These are phyloP conservation scores for Coffea humblotiana DNA, from an alignment of 305 asterid genomes.

Conservation along the genomic window DNA sequence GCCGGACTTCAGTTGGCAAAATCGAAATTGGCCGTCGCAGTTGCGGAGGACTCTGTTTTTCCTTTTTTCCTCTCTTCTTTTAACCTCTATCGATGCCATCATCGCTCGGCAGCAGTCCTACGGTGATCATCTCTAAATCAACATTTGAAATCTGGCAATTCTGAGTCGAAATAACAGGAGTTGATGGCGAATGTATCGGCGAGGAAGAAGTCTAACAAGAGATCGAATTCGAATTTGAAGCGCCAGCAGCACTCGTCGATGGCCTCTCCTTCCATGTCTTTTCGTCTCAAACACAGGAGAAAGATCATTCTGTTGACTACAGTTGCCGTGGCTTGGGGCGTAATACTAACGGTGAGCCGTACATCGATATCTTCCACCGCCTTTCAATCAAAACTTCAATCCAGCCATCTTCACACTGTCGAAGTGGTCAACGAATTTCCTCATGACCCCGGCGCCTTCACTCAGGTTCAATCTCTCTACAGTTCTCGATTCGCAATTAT, in stretches of 20 bases:
- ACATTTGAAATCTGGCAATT: background rate
- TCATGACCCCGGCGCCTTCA: constrained; percentile 75
- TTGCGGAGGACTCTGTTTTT: too few species aligned
- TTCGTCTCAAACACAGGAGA: constrained; percentile 16
- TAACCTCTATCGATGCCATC: too few species aligned
- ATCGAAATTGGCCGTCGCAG: background rate
- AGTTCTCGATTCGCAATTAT: background rate
- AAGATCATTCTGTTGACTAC: constrained; percentile 25
- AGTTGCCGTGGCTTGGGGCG: constrained; percentile 28
- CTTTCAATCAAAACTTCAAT: constrained; percentile 22
- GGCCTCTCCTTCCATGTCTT: constrained; percentile 20
- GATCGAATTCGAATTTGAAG: constrained; percentile 3
- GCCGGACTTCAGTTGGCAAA: too few species aligned
- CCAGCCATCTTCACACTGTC: constrained; percentile 44
- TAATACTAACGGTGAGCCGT: constrained; percentile 32
- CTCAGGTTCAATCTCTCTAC: constrained; percentile 52
- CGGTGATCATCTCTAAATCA: background rate
- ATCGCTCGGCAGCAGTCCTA: background rate
- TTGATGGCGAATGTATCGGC: constrained; percentile 21
- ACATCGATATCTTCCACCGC: constrained; percentile 33
- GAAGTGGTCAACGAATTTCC: constrained; percentile 68
- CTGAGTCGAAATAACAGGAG: background rate
- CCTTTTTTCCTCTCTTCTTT: too few species aligned
- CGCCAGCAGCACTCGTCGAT: constrained; percentile 19
- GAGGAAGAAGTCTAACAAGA: constrained; percentile 28